Base-by-base conservation (phyloP, 495 filamentous ascomycete genomes). In the Cercophora scortea region DNA sequence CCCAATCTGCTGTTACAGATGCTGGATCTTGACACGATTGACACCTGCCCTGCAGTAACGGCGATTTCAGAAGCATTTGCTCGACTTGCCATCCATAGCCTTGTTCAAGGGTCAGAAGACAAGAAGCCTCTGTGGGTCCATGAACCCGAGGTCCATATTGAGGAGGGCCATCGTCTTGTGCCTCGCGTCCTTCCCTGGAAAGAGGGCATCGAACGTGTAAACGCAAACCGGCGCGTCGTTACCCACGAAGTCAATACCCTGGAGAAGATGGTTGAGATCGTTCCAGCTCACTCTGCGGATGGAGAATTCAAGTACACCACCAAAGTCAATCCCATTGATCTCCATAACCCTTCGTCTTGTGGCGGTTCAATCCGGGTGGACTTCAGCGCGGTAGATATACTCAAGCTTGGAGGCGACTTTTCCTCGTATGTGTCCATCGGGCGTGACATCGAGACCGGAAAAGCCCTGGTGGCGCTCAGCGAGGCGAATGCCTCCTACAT, bases 161-260 rank as follows among this genome's bases (percentile, higher is more conserved):
- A 67, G 32, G 42, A 58, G 13, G 67, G 63, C 3, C 49, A 42
- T 6, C 62, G 58, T 4, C 47, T 68, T 1, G 59, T 76, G 11
- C 68, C 73, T 2, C 70, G 73, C 2, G 53, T 74, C 8, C 6
- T 70, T 8, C 71, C 71, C 1, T 69, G 66, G 59, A 65, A 71
- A 42, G 42, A 55, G 9, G 65, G 53, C 8, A 76, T 73, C 42
- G 55, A 67, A 17, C 51, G 67, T 4, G 54, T 65, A 38, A 74
- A 75, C 48, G 59, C 73, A 2, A 19, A 58, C 16, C 68, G 72
- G 7, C 60, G 73, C 15, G 45, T 70, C 7, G 60, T 76, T 8
- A 50, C 63, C 1, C 51, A 59, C 6, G 51, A 47, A 3, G 19
- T 62, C 13, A 68, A 68, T 50, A 68, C 67, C 0, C 52, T 72